Conservation (phyloP, 164 flowering plant species). For the Liriodendron chinense region DNA sequence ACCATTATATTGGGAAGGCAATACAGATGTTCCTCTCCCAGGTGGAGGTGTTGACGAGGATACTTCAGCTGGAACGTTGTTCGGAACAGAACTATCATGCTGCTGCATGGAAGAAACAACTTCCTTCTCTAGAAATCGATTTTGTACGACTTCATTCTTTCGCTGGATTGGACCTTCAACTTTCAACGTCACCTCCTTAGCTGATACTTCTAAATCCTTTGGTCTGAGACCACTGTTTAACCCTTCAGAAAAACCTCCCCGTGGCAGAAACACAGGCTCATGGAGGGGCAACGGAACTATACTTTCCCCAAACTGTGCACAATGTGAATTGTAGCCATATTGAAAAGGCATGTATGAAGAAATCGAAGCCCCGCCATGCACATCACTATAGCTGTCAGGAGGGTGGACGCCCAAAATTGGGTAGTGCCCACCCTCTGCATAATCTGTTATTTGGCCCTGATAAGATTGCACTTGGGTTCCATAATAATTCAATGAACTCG, state of each 20-base stretch:
- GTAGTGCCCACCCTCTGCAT: slow-evolving; percentile 27
- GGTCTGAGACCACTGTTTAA: slow-evolving; percentile 18
- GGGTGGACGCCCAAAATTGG: slow-evolving; percentile 21
- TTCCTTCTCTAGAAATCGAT: slow-evolving; percentile 26
- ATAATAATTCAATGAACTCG: slow-evolving; percentile 28
- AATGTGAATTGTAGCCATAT: slow-evolving; percentile 27
- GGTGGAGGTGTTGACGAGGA: slow-evolving; percentile 8
- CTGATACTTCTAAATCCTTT: slow-evolving; percentile 21
- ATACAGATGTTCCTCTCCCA: not conserved
- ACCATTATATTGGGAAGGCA: not conserved
- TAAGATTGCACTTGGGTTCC: slow-evolving; percentile 28
- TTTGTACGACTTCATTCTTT: slow-evolving; percentile 14
- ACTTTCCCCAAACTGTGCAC: slow-evolving; percentile 26
- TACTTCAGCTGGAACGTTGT: slow-evolving; percentile 21
- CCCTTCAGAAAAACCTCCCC: slow-evolving; percentile 26
- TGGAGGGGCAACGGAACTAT: slow-evolving; percentile 20
- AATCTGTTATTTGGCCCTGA: slow-evolving; percentile 27
- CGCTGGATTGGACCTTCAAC: slow-evolving; percentile 24
- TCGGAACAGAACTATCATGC: slow-evolving; percentile 23
- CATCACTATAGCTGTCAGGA: slow-evolving; percentile 18
- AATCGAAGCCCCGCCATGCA: slow-evolving; percentile 17
- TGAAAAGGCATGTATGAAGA: slow-evolving; percentile 30
- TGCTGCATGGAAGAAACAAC: slow-evolving; percentile 19
- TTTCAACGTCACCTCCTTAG: slow-evolving; percentile 36
- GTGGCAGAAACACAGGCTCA: slow-evolving; percentile 26